Conservation (phyloP, 2,329 filamentous ascomycete genomes). For the Aspergillus flavus region DNA sequence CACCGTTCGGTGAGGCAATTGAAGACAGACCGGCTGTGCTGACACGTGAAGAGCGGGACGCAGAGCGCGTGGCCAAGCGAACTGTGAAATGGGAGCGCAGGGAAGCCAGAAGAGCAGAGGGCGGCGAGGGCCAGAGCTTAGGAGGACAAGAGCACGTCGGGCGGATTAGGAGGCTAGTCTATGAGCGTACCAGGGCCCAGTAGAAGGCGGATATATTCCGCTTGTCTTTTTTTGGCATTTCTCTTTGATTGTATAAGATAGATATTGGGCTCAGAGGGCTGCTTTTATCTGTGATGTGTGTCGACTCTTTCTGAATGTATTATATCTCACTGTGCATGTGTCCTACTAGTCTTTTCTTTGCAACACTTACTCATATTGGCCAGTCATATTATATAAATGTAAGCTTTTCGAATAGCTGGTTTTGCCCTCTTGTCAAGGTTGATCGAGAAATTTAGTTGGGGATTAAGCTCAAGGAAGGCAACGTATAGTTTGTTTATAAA, state of each 20-base stretch:
- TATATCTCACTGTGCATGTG: slow-evolving; percentile 1
- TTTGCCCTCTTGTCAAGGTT: neutral
- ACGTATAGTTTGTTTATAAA: neutral
- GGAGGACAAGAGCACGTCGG: slow-evolving; percentile 28
- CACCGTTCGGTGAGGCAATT: slow-evolving; percentile 42
- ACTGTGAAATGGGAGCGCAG: slow-evolving; percentile 35
- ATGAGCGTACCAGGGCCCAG: slow-evolving; percentile 19
- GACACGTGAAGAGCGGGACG: slow-evolving; percentile 39
- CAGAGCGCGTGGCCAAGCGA: slow-evolving; percentile 32
- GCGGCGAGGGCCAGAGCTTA: slow-evolving; percentile 17
- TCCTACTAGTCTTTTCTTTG: neutral
- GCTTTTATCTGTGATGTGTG: neutral
- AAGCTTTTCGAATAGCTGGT: neutral
- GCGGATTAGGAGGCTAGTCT: slow-evolving; percentile 34
- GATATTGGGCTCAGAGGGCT: neutral
- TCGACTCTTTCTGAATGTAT: slow-evolving; percentile 1
- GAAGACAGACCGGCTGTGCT: slow-evolving; percentile 40
- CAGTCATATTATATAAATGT: neutral
- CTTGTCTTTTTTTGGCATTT: neutral
- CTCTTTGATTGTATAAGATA: neutral
- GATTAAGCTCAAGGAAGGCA: neutral
- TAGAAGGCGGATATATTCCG: neutral
- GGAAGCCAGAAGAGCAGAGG: slow-evolving; percentile 29
- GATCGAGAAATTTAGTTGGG: neutral
- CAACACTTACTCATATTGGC: neutral